Base-by-base conservation (phyloP, 257 asterid genomes). In the Linderniella brevidens region DNA sequence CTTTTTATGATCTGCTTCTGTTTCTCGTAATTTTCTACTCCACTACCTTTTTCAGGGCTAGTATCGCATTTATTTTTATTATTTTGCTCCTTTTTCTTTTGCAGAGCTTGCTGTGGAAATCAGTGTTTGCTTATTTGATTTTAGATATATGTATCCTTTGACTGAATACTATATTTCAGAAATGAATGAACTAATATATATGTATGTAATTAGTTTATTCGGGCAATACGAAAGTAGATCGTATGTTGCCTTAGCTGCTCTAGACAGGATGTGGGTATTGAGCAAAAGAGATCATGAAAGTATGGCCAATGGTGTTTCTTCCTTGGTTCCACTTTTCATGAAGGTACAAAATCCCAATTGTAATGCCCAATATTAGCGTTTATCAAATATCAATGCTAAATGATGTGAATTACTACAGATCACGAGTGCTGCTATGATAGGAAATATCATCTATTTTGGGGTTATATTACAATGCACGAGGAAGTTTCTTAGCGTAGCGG, bases 101-200 rank as follows among this genome's bases (percentile, higher is more conserved):
- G 71, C 86, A 86, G 97, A 66, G 73, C 51, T 60, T 75, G 50
- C 46, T 75, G 53, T 82, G 88, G 94, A 77, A 77, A 55, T 67
- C 58, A 40, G 53, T 51, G 13, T 29, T 68, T 52, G 77, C 59
- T 1, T 78, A 64, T 52, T 61, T 77, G 32, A 17, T 72, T 32
- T 59, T 86, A 63, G 97, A 86, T 69, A 48, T 78, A 59, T 86
- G 96, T 86, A 86, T 86, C 96, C 92, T 17, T 11, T 14, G 29
- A n/a, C n/a, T n/a, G n/a, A n/a, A n/a, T n/a, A n/a, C n/a, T n/a
- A n/a, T n/a, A n/a, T n/a, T n/a, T 17, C 49, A 57, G 36, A n/a
- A 15, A 14, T 18, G 37, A 42, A 42, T 54, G 32, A 41, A 14
- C 48, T 37, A 2, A 14, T 4, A 17, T 42, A 13, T 29, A 14